A percentile compares a stretch with the other conserved stretches of the same genome.
Evolutionary conservation across 106 monocot species (phyloP).

Genomic region (Apostasia ramifera): DNA sequence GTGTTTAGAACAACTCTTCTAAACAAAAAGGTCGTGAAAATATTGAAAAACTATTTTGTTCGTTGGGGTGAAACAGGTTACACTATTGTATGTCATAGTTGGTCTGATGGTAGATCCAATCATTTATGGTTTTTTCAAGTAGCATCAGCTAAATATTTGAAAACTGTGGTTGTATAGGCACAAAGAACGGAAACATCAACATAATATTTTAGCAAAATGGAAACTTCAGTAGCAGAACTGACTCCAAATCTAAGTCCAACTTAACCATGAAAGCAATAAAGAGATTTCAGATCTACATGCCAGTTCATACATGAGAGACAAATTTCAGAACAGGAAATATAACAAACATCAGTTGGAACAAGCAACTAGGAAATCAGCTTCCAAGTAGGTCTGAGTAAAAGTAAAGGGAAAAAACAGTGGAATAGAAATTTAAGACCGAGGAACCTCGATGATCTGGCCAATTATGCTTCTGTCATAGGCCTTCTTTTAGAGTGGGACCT

Average conservation of each 20-base stretch:
- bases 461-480: slow-evolving; percentile 17
- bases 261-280: no score
- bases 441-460: background rate
- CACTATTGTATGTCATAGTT: slow-evolving; percentile 36
- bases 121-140: slow-evolving; percentile 37
- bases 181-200: background rate
- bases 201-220: no score
- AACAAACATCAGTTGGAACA: no score
- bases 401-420: no score
- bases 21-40: slow-evolving; percentile 24
- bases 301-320: no score
- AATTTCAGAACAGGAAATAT: no score
- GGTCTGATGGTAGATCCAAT: slow-evolving; percentile 44
- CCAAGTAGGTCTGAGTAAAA: no score
- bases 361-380: no score
- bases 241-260: no score
- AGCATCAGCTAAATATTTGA: slow-evolving; percentile 30
- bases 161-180: slow-evolving; percentile 33
- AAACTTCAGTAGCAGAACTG: no score
- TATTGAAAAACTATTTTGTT: slow-evolving; percentile 12
- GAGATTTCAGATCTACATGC: no score
- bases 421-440: no score
- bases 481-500: slow-evolving; percentile 37
- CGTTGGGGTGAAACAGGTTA: slow-evolving; percentile 39
- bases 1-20: slow-evolving; percentile 29